Evolutionary conservation across 1,139 yeast genomes (phyloP), one percentile per base, ranked within the genome.

Genomic region (Kodamaea anthophila): DNA sequence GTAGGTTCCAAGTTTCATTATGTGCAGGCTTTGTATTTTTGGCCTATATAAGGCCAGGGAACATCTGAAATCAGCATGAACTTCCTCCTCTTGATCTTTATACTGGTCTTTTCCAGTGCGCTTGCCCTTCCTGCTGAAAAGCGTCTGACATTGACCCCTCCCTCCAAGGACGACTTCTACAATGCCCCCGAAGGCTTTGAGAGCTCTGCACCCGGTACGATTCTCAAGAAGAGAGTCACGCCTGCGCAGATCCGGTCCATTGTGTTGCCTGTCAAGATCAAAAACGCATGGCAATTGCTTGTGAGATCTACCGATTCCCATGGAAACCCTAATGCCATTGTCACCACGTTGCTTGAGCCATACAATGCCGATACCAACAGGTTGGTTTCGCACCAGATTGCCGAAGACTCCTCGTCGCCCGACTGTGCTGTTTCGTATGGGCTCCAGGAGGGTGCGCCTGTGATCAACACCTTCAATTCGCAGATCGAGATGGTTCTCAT

Each of bases 371-470:
- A 60, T 32, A 41, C 51, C 7, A 37, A 42, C 4, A 51, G 50
- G 33, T 29, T 62, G n/a, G 41, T 61, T 4, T 49, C 61, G 5
- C 59, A 57, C 37, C 63, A 58, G 31, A 35, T 50, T n/a, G 60
- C 63, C 29, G 49, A 58, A 39, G 65, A 62, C 40, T 39, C 63
- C 6, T 43, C 63, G 3, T 31, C 34, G 14, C 12, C 35, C 2
- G 37, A 55, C 32, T 62, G 68, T 46, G 43, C 62, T 5, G 55
- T 62, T 2, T 59, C 65, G 1, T 58, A 53, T 37, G 47, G 55
- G 1, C 39, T 55, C 15, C 39, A 37, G 29, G 11, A 18, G 5
- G 18, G 49, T 13, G 34, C 42, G 7, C 32, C 54, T 4, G 38
- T 38, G 9, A 26, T 46, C 26, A 28, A 36, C 10, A 47, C 52